A percentile compares a stretch with the other conserved stretches of the same genome.
phyloP scores from a whole-genome alignment of 2,329 filamentous ascomycete species.

The Cladosporium sp. region DNA sequence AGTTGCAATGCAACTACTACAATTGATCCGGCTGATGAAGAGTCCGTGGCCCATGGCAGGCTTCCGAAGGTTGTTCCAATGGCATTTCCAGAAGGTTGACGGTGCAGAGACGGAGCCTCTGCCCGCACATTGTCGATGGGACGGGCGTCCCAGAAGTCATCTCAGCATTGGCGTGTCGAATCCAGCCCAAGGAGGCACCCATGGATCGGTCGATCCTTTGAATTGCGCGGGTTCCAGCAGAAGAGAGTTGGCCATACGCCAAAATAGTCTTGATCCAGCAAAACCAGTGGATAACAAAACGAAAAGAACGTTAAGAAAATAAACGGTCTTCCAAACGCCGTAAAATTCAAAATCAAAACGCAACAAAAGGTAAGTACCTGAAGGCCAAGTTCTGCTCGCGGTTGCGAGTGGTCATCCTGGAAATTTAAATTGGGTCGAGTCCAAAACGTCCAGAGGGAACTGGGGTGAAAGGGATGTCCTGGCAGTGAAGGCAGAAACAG shows the following conservation, averaged over 20 bases:
- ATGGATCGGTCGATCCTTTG: no score
- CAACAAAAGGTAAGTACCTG: conserved; percentile 33
- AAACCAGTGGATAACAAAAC: not conserved
- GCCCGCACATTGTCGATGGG: no score
- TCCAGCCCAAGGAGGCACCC: no score
- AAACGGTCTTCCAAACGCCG: conserved; percentile 10
- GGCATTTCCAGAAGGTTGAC: no score
- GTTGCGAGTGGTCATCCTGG: conserved; percentile 37
- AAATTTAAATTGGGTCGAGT: conserved; percentile 12
- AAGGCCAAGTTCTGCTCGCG: conserved; percentile 32
- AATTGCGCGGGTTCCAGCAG: no score
- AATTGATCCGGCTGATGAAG: not conserved
- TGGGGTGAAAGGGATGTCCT: not conserved
- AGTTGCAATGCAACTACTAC: conserved; percentile 12
- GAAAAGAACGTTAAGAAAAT: not conserved
- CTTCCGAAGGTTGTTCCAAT: not conserved
- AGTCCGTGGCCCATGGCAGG: conserved; percentile 7
- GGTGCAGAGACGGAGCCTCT: not conserved
- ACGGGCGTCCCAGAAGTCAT: no score
- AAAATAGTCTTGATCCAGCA: not conserved
- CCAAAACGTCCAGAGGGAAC: not conserved
- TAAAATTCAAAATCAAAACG: conserved; percentile 18
- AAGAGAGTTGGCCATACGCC: no score
- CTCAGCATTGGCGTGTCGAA: no score
- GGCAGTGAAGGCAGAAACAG: conserved; percentile 14